Conservation (phyloP, 2,329 filamentous ascomycete genomes). For the Ceratocystis colombiana region DNA sequence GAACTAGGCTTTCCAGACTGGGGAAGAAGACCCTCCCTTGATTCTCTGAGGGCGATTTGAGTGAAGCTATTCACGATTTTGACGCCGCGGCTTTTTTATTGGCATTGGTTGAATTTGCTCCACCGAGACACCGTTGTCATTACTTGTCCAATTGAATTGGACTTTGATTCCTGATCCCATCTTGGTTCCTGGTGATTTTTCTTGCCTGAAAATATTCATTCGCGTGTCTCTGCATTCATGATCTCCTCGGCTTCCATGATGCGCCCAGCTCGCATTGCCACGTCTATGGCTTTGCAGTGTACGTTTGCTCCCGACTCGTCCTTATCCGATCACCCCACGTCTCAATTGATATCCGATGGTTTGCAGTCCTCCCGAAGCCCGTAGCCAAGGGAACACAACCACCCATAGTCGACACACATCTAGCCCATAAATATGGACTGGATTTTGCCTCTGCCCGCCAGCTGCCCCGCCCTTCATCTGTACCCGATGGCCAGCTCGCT, state of each 20-base stretch:
- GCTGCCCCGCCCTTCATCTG: conserved; percentile 10
- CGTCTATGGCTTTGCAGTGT: conserved; percentile 46
- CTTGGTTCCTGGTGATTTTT: conserved; percentile 3
- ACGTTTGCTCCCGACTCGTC: conserved; percentile 28
- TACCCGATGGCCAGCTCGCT: neutral
- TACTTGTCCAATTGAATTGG: neutral
- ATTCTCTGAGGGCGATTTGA: neutral
- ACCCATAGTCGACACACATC: neutral
- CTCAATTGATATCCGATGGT: neutral
- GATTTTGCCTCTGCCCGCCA: neutral
- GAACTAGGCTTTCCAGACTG: neutral
- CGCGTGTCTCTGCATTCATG: conserved; percentile 1
- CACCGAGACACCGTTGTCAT: neutral
- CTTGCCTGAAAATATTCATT: neutral
- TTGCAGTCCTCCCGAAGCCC: neutral
- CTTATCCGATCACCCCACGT: conserved; percentile 7
- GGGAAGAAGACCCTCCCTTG: conserved; percentile 3
- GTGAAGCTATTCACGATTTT: conserved; percentile 12
- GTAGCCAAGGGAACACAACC: neutral
- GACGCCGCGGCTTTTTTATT: neutral
- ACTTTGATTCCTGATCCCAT: neutral
- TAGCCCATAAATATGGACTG: neutral
- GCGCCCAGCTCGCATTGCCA: conserved; percentile 42
- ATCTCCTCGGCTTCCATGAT: conserved; percentile 35
- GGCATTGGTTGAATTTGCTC: neutral